Base-by-base conservation (phyloP, 306 rosid genomes). In the Dalbergia cochinchinensis region DNA sequence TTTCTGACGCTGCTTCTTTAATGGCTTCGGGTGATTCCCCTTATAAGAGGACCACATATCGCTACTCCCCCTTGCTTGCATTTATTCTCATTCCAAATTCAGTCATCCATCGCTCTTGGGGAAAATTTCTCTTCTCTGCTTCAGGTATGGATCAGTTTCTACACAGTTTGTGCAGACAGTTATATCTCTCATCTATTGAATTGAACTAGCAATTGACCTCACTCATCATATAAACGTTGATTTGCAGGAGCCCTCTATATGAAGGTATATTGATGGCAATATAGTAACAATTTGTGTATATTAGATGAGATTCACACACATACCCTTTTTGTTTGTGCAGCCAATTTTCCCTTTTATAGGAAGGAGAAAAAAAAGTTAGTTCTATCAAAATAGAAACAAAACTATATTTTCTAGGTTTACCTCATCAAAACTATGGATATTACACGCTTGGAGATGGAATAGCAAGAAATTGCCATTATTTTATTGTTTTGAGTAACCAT, bases 1-100 rank as follows among this genome's bases (percentile, higher is more conserved):
- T 95, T 78, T 95, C 98, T 6, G 98, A 93, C 65, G 99, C 97
- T 16, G 93, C 99, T 60, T 86, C 98, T 70, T 83, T 91, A 18
- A 84, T 93, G 92, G 93, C 92, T 15, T 77, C 84, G 41, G 96
- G 98, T 39, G 83, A 85, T 64, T 95, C 98, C 74, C 99, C 99
- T 50, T 95, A 90, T 71, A 63, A 83, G 58, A 90, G 99, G 87
- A 88, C 94, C 85, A 91, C 99, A 0, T 95, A 93, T 67, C 90
- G 98, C 12, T 95, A 91, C 87, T 95, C 97, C 2, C 98, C 99
- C 4, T 70, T 95, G 65, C 96, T 95, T 8, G 94, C 96, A 1
- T 90, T 95, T 85, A 65, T 93, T 77, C 98, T 93, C 60, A 41
- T 89, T 47, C 98, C 98, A 44, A 95, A 95, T 84, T 84, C 92